Base-by-base conservation (phyloP, 2,329 filamentous ascomycete genomes). In the Monosporascus sp. region DNA sequence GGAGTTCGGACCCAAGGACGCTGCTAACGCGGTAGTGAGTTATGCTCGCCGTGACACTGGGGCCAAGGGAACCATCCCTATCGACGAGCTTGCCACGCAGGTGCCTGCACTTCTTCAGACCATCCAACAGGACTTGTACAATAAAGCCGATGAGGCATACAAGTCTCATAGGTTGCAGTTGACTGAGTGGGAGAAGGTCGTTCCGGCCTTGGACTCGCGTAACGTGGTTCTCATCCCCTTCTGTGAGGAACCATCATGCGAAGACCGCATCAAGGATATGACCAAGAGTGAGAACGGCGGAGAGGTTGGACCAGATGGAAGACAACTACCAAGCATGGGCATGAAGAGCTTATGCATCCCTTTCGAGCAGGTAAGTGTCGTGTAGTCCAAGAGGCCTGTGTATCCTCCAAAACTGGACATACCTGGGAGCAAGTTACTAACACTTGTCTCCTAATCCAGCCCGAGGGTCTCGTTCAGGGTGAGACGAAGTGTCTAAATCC, bases 1-100 rank as follows among this genome's bases (percentile, higher is more conserved):
- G 55, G 94, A 99, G 72, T 96, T 96, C 67, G 95, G 95, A 6
- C 93, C 94, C 65, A 96, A 96, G 74, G 94, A 97, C 68, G 87
- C 88, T 14, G 90, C 89, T 59, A 90, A 92, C 69, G 83, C 88
- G 54, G 88, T 92, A 43, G 87, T 97, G 62, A 90, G 87, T 58
- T 89, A 83, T 58, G 89, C 92, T 22, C 89, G 94, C 65, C 89
- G 95, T 65, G 94, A 99, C 70, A 88, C 88, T 18, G 85, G 85
- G 55, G 88, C 87, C 71, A 97, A 97, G 79, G 81, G 85, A 56
- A 87, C 87, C 37, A 87, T 96, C 62, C 79, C 87, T 38, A 83
- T 97, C 60, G 73, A 84, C 26, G 85, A 93, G 26, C 76, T 99
- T 49, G 78, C 79, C 48, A 86, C 82, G 57, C 84, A 86, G 62